Evolutionary conservation across 805 yeast genomes (phyloP).

Genomic region (Schizosaccharomyces cryophilus): DNA sequence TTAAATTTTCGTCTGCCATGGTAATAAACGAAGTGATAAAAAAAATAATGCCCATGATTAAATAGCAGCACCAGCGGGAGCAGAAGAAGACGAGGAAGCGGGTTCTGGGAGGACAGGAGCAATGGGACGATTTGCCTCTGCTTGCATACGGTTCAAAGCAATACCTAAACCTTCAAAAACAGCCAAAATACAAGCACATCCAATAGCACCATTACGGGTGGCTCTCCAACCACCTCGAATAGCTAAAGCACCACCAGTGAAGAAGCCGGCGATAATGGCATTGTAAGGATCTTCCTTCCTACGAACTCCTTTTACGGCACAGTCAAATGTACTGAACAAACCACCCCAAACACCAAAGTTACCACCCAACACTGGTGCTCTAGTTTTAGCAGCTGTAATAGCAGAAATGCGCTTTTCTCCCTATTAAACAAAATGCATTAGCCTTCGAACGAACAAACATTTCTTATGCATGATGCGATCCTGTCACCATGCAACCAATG

Average conservation of each 20-base stretch:
- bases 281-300: slow-evolving; percentile 97
- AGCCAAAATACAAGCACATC: slow-evolving; percentile 91
- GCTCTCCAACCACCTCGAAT: slow-evolving; percentile 98
- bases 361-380: slow-evolving; percentile 98
- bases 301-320: slow-evolving; percentile 84
- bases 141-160: slow-evolving; percentile 77
- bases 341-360: slow-evolving; percentile 99
- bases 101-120: slow-evolving; percentile 2
- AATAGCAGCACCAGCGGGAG: neutral
- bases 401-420: slow-evolving; percentile 90
- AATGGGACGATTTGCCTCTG: slow-evolving; percentile 14
- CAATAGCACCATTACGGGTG: slow-evolving; percentile 83
- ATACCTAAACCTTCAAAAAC: slow-evolving; percentile 95
- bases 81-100: neutral
- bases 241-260: slow-evolving; percentile 94
- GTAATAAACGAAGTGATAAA: too few species aligned
- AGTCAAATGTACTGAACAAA: slow-evolving; percentile 79
- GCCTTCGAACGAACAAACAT: neutral
- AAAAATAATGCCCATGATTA: neutral
- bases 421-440: slow-evolving; percentile 12
- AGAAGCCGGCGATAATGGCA: slow-evolving; percentile 91
- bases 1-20: too few species aligned
- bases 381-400: slow-evolving; percentile 66
- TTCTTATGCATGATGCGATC: neutral
- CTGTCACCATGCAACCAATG: neutral